Evolutionary conservation across 2,329 filamentous ascomycete genomes (phyloP), one percentile per base, ranked within the genome.

Genomic region (Cladorrhinum sp.): DNA sequence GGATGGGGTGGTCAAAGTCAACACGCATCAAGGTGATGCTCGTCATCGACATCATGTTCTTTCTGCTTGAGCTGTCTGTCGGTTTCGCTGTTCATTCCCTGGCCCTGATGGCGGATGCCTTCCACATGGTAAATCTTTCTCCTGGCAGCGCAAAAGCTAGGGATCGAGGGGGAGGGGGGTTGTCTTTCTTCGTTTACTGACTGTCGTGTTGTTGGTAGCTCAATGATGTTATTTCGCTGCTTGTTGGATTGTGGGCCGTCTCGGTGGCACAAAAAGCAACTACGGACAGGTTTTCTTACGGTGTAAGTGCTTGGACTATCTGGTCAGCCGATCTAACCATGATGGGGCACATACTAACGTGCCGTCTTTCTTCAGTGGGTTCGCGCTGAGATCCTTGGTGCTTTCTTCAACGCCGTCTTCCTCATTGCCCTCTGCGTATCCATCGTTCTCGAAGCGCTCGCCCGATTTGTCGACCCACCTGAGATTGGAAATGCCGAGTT

Each of bases 361-460:
- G 26, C 4, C 26, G 26, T 48, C n/a, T 20, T 16, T 42, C 30
- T 10, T 33, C 18, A 94, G 90, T 99, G 93, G 91, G 89, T 98
- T 80, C 91, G 95, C 68, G 95, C 95, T 36, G 95, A 99, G 80
- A 98, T 96, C 10, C 83, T 99, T 5, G 95, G 95, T 71, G 95
- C 95, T 53, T 88, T 98, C 69, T 91, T 98, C 77, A 99, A 99
- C 71, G 95, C 95, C 67, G 94, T 98, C 51, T 99, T 99, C 79
- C 82, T 99, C 50, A 95, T 99, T 71, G 95, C 95, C 7, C 85
- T 99, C 8, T 99, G 95, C 77, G 82, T 99, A 60, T 96, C 94
- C 55, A 99, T 99, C 75, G 90, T 98, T 71, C 87, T 99, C 69
- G 95, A 99, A 76, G 95, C 95, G 16, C 84, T 97, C 63, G 92